Base-by-base conservation (phyloP, 176 grass and related monocot species). In the Themeda triandra region DNA sequence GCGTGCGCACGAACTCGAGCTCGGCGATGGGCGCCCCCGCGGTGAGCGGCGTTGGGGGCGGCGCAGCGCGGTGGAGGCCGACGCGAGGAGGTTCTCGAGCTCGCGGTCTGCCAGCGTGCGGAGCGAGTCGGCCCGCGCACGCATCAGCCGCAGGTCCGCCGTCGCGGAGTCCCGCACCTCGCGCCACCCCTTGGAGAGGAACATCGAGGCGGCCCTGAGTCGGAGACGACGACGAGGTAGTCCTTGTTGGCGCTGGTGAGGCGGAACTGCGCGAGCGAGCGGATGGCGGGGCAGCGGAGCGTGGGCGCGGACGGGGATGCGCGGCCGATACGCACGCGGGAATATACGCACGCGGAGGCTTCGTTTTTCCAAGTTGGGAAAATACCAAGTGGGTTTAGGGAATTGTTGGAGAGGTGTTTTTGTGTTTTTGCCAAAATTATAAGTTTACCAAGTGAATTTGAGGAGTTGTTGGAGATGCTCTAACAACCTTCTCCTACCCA, bases 171-270 rank as follows among this genome's bases (percentile, higher is more conserved):
- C 90, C 46, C 93, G 83, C 88, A 86, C 94, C 82, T 93, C 91
- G 30, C 94, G 78, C 87, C 91, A 93, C 28, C 94, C 91, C 86
- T 75, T 93, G 5, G 89, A 91, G 70, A 97, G 58, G 76, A 90
- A 85, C 71, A n/a, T n/a, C n/a, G 94, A 91, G 32, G 85, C 91
- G 91, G 77, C 91, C 96, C 28, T n/a, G 93, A 96, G 81, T 99
- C 96, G 51, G 93, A 94, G 39, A 93, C 96, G 62, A 99, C 91
- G 37, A 92, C 90, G 24, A 99, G 78, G 85, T 96, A 96, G 78
- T 96, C 96, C 89, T 99, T 99, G 87, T 80, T 92, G 51, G 93
- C 80, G n/a, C 96, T 93, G 3, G 96, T 99, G 81, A 99, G 96
- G 59, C 91, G 91, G 88, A 99, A 99, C 86, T 95, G 93, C 28